phyloP scores from a whole-genome alignment of 169 alveolate species.

The Sarcocystis neurona region DNA sequence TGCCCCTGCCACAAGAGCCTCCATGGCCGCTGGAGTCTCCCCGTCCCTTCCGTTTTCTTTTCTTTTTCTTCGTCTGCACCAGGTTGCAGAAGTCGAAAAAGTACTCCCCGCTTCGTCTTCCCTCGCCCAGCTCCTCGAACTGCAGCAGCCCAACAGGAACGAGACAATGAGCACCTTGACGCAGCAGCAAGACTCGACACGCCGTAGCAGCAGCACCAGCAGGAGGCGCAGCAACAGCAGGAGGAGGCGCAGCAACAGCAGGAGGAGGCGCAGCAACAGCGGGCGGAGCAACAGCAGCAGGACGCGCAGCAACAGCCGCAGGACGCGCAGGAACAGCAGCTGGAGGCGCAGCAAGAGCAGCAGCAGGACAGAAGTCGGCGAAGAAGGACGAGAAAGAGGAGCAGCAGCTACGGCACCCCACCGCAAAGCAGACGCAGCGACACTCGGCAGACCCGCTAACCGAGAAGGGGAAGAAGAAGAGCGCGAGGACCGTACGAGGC shows the following conservation, averaged over 20 bases:
- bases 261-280: neutral
- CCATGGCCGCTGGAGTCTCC: slow-evolving; percentile 60
- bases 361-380: no score
- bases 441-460: no score
- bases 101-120: slow-evolving; percentile 42
- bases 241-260: neutral
- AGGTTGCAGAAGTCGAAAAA: slow-evolving; percentile 38
- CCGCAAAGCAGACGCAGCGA: no score
- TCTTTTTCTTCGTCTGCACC: neutral
- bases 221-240: neutral
- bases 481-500: no score
- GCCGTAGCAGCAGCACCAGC: neutral
- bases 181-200: neutral
- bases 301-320: neutral
- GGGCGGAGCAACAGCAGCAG: neutral
- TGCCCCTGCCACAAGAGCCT: slow-evolving; percentile 58
- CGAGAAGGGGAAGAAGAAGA: no score
- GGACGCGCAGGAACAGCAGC: no score
- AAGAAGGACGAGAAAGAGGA: no score
- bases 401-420: no score
- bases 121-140: slow-evolving; percentile 45
- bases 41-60: slow-evolving; percentile 31
- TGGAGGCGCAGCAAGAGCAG: no score
- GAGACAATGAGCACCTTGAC: neutral
- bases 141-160: slow-evolving; percentile 13